A percentile compares a stretch with the other conserved stretches of the same genome.
These are phyloP conservation scores for Allium cepa DNA, from an alignment of 106 monocot genomes.

Conservation along the genomic window DNA sequence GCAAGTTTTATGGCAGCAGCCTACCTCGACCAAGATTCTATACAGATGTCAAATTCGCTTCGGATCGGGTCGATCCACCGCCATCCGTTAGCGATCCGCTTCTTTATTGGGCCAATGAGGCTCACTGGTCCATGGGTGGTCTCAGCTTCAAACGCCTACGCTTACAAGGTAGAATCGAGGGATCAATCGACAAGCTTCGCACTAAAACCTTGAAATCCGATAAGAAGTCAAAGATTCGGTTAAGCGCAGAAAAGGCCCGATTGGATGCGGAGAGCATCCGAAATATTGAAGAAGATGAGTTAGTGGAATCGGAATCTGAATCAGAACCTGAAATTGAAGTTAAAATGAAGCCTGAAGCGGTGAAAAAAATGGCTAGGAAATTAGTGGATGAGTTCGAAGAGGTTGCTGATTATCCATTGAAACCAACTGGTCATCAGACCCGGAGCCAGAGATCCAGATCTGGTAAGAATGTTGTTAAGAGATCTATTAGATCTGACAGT, in stretches of 20 bases:
- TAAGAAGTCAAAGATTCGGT: not conserved
- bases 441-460: not conserved
- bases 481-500: too few relatives aligned
- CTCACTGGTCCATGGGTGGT: constrained; percentile 94
- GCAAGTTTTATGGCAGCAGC: constrained; percentile 70
- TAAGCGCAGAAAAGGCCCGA: not conserved
- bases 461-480: too few relatives aligned
- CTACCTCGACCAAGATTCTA: constrained; percentile 74
- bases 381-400: not conserved
- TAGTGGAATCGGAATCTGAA: not conserved
- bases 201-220: constrained; percentile 9
- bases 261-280: not conserved
- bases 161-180: constrained; percentile 84
- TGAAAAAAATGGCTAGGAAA: not conserved
- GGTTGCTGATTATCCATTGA: not conserved
- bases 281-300: not conserved
- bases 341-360: not conserved
- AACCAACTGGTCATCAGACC: not conserved
- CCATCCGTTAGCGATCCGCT: constrained; percentile 48
- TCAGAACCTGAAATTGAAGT: not conserved
- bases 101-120: constrained; percentile 67
- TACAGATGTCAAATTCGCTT: constrained; percentile 5
- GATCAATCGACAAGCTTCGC: constrained; percentile 56
- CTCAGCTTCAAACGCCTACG: constrained; percentile 59
- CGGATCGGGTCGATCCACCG: constrained; percentile 59